These are phyloP conservation scores for Eleusine coracana DNA, from an alignment of 176 grass and related monocot species.

Conservation along the genomic window DNA sequence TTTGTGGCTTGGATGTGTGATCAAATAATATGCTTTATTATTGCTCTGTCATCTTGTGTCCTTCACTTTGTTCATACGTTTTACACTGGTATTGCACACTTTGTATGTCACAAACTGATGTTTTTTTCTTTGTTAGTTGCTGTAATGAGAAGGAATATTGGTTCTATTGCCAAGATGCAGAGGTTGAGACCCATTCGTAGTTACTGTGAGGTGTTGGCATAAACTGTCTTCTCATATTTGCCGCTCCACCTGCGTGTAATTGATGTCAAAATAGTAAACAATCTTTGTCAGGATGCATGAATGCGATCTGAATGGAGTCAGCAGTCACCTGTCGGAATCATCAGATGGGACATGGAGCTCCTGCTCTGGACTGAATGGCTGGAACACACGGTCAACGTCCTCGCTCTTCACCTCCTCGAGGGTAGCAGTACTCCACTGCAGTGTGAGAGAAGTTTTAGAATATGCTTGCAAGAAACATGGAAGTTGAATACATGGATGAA, in stretches of 20 bases:
- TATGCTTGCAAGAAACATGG: not conserved
- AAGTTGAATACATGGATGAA: not conserved
- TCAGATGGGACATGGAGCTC: conserved; percentile 71
- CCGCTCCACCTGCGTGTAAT: conserved; percentile 69
- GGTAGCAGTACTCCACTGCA: conserved; percentile 74
- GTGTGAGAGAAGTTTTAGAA: conserved; percentile 17
- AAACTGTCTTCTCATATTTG: conserved; percentile 75
- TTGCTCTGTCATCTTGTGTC: not conserved
- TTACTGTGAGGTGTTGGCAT: conserved; percentile 42
- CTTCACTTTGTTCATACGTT: not conserved
- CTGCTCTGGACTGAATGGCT: conserved; percentile 67
- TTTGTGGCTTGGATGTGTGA: not conserved
- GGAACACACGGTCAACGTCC: conserved; percentile 64
- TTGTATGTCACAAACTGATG: not conserved
- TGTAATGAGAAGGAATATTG: not conserved
- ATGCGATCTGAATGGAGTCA: conserved; percentile 1
- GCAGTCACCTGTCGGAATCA: conserved; percentile 62
- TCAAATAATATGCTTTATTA: conserved; percentile 43
- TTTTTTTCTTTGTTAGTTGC: not conserved
- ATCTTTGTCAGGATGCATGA: not conserved
- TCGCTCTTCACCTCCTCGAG: conserved; percentile 69
- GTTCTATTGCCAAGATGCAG: not conserved
- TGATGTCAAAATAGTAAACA: not conserved
- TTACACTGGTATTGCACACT: not conserved
- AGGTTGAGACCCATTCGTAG: not conserved